Conservation (phyloP, 805 yeast species). For the Candida hungchunana region DNA sequence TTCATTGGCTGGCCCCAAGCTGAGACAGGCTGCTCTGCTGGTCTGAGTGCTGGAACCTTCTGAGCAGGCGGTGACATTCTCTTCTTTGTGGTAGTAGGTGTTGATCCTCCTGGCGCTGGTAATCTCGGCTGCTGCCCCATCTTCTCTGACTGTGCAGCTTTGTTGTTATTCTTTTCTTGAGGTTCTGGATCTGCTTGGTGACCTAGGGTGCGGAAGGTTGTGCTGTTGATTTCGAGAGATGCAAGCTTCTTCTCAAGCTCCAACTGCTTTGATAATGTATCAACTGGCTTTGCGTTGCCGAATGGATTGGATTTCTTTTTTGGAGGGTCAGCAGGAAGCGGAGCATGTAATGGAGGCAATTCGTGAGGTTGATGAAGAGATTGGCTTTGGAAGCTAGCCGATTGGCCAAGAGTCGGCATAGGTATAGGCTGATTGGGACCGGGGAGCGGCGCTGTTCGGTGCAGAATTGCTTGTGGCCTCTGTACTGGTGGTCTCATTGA, state of each 20-base stretch:
- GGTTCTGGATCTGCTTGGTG: neutral
- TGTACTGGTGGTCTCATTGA: constrained; percentile 3
- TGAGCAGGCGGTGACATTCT: neutral
- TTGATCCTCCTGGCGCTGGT: neutral
- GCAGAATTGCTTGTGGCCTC: neutral
- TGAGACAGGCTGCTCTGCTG: constrained; percentile 13
- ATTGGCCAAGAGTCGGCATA: no score
- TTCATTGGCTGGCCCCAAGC: constrained; percentile 14
- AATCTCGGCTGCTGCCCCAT: neutral
- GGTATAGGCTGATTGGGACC: constrained; percentile 2
- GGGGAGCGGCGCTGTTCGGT: constrained; percentile 6
- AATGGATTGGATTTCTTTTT: constrained; percentile 61
- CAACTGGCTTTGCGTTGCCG: constrained; percentile 85
- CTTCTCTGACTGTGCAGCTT: neutral
- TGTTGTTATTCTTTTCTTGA: neutral
- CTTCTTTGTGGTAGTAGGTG: neutral
- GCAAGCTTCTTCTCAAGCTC: constrained; percentile 54
- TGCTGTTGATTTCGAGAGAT: constrained; percentile 41
- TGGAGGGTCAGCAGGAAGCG: constrained; percentile 24
- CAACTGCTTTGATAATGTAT: constrained; percentile 56
- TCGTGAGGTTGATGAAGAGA: no score
- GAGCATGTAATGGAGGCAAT: constrained; percentile 16
- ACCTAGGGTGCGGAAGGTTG: constrained; percentile 30
- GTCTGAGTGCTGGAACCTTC: constrained; percentile 9
- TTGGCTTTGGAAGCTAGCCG: no score